Base-by-base conservation (phyloP, 1,284 basidiomycete genomes). In the Anthracocystis walkeri region DNA sequence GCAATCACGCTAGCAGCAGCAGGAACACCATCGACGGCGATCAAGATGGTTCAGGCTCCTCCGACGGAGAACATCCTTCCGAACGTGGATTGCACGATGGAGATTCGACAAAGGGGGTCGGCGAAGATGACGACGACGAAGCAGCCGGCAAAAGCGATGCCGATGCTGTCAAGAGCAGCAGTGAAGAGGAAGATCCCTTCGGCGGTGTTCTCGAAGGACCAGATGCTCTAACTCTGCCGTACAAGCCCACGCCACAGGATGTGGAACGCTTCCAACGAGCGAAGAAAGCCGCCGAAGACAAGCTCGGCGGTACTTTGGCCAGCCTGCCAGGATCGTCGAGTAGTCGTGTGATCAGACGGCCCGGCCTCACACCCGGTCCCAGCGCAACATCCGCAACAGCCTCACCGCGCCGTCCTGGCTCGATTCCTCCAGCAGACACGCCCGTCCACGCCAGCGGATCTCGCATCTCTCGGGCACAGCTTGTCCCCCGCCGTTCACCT, bases 221-320 rank as follows among this genome's bases (percentile, higher is more conserved):
- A 16, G 92, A 97, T 58, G 90, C 94, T 29, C 92, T 94, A 83
- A 92, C 89, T 29, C 87, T 88, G 20, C 90, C 90, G 74, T 95
- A 94, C 41, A 65, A n/a, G 84, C 86, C 6, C 90, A 95, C 41
- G 84, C 86, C 86, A n/a, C 81, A 84, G 10, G 96, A 99, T 85
- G 92, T 92, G 80, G 86, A 89, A 55, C 88, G 89, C 45, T 98
- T 93, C 83, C 92, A 95, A 73, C 88, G 88, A 69, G 92, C 91
- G 79, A 89, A 91, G 58, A 80, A 87, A 42, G 84, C 87, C 14
- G 92, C 93, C 33, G 94, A 96, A 87, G 91, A 91, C 75, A 81
- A 80, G 62, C 74, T 84, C 8, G 82, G 81, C 8, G 79, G 80
- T 7, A 75, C 63, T 10, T 46, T 82, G 23, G 74, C 76, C 14